Evolutionary conservation across 805 yeast species (phyloP).

Genomic region (Candida ovalis): DNA sequence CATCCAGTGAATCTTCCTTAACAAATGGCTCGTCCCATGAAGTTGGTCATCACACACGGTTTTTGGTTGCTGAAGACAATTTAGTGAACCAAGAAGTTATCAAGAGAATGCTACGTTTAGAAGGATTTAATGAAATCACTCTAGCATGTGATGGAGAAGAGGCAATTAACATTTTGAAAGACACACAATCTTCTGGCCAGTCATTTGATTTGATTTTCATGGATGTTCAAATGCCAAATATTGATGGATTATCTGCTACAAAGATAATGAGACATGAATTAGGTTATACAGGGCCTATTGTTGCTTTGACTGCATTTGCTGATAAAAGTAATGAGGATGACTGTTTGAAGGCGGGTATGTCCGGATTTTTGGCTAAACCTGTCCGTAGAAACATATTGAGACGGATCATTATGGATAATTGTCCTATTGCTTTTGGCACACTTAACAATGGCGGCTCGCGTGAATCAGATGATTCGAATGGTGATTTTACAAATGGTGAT

Average conservation of each 20-base stretch:
- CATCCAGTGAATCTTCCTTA: slow-evolving; percentile 20
- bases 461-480: background rate
- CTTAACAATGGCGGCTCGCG: no score
- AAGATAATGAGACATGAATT: slow-evolving; percentile 62
- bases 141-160: slow-evolving; percentile 91
- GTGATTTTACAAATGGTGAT: background rate
- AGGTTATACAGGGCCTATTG: slow-evolving; percentile 67
- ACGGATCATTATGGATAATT: slow-evolving; percentile 48
- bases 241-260: slow-evolving; percentile 88
- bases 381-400: slow-evolving; percentile 66
- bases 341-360: slow-evolving; percentile 88
- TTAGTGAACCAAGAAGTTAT: slow-evolving; percentile 92
- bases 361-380: slow-evolving; percentile 87
- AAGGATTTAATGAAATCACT: slow-evolving; percentile 68
- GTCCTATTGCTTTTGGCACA: slow-evolving; percentile 18
- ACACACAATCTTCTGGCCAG: slow-evolving; percentile 37
- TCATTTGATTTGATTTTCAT: slow-evolving; percentile 75
- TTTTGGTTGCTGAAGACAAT: slow-evolving; percentile 93
- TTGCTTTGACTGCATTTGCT: slow-evolving; percentile 94
- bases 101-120: slow-evolving; percentile 78
- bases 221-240: slow-evolving; percentile 97
- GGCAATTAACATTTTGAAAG: slow-evolving; percentile 66
- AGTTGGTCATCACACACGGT: slow-evolving; percentile 22
- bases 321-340: slow-evolving; percentile 86
- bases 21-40: background rate